Evolutionary conservation across 108 stramenopile genomes (phyloP).

Genomic region (Cyclotella cryptica): DNA sequence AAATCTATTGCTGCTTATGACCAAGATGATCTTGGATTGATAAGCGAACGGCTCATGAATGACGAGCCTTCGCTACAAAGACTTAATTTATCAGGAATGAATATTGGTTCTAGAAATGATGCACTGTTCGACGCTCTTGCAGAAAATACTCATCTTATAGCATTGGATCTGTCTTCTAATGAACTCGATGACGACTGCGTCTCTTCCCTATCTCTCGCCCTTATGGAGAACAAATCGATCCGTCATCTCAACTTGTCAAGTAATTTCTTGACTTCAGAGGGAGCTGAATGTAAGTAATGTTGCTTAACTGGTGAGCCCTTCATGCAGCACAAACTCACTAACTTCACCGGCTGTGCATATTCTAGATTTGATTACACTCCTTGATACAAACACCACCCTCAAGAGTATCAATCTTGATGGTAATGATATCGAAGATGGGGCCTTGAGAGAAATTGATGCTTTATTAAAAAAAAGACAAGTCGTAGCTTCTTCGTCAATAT

Average conservation of each 20-base stretch:
- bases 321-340: not conserved
- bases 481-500: not conserved
- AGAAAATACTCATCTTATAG: constrained; percentile 19
- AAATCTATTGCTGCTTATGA: not conserved
- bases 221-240: constrained; percentile 34
- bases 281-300: constrained; percentile 42
- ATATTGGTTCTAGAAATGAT: constrained; percentile 25
- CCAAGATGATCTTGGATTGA: not conserved
- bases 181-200: constrained; percentile 42
- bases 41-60: constrained; percentile 18
- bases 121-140: constrained; percentile 32
- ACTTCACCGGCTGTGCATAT: not conserved
- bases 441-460: constrained; percentile 29
- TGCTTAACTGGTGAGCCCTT: not conserved
- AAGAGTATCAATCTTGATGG: constrained; percentile 43
- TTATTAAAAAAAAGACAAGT: constrained; percentile 18
- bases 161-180: constrained; percentile 32
- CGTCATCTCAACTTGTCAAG: constrained; percentile 27
- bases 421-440: constrained; percentile 36
- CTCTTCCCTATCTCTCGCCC: constrained; percentile 32
- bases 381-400: constrained; percentile 45
- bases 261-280: constrained; percentile 44
- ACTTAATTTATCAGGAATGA: constrained; percentile 28
- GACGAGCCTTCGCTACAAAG: constrained; percentile 36
- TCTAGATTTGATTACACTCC: constrained; percentile 41